Base-by-base conservation (phyloP, 768 basidiomycete species). In the Candolleomyces eurysporus region DNA sequence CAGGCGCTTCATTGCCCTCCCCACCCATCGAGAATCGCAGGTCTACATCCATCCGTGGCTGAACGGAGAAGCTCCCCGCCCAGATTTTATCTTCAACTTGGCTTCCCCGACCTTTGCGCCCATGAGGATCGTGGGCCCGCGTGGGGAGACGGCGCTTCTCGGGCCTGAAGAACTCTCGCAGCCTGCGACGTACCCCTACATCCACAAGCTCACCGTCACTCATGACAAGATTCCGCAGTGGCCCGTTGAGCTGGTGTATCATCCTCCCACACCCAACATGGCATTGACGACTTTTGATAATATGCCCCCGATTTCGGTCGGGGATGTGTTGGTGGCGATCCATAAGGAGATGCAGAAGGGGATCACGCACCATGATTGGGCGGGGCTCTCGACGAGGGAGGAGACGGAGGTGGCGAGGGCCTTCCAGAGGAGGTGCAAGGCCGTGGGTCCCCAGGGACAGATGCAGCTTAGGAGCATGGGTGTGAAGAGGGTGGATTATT, bases 401-500 rank as follows among this genome's bases (percentile, higher is more conserved):
- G 73, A 74, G 69, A 63, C 66, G 22, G 67, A 62, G 17, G 70
- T 81, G 2, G 65, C 75, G 17, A 71, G 68, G 50, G 77, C 80
- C 7, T 82, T 77, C 57, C 71, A 71, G 51, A 69, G 66, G 59
- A 66, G 82, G 55, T 81, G 79, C 64, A 73, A 68, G 39, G 61
- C 68, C 19, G 64, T 69, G 55, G 65, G 65, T 1, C 69, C 70
- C n/a, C 63, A 60, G 16, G 65, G 57, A 52, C 75, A 76, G 36
- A 65, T 73, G 42, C 69, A 72, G 40, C 77, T 83, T 68, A 68
- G 75, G 62, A 75, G 70, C 14, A 79, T 82, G 71, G 85, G 84
- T 0, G 79, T 88, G 17, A 86, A 83, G 72, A 76, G 83, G 61
- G 76, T 89, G 3, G 88, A 89, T 74, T 88, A 82, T 69, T 71